A percentile compares a stretch with the other conserved stretches of the same genome.
phyloP scores from a whole-genome alignment of 306 rosid species.

The Lagenaria siceraria region DNA sequence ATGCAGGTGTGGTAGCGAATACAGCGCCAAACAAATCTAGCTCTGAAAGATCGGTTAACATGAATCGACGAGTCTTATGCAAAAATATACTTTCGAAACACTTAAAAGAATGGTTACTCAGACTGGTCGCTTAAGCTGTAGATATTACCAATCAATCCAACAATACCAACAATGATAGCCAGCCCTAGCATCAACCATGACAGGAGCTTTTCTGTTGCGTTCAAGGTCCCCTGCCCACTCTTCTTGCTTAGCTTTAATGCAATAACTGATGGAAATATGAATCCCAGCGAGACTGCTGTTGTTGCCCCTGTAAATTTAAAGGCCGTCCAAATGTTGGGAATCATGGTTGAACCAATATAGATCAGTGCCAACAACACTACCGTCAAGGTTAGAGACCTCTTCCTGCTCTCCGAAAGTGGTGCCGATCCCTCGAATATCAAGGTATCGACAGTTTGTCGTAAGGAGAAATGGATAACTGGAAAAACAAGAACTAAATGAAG shows the following conservation, averaged over 20 bases:
- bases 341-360: constrained; percentile 80
- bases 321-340: constrained; percentile 93
- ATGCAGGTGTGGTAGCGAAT: not conserved
- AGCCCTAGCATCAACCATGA: constrained; percentile 61
- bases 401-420: constrained; percentile 67
- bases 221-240: constrained; percentile 34
- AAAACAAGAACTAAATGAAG: constrained; percentile 90
- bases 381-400: constrained; percentile 68
- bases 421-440: constrained; percentile 63
- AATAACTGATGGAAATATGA: constrained; percentile 68
- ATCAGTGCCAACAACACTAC: constrained; percentile 53
- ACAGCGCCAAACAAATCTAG: not conserved
- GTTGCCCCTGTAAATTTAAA: constrained; percentile 96
- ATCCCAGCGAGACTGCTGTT: constrained; percentile 79
- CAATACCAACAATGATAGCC: constrained; percentile 52
- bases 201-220: constrained; percentile 31
- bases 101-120: constrained; percentile 14
- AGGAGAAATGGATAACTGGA: constrained; percentile 88
- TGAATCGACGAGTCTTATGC: not conserved
- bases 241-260: constrained; percentile 48
- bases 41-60: not conserved
- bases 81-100: not conserved
- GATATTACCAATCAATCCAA: constrained; percentile 65
- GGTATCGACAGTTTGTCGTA: constrained; percentile 63
- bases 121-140: constrained; percentile 50